Conservation (phyloP, 805 yeast genomes). For the Metschnikowia gruessii region DNA sequence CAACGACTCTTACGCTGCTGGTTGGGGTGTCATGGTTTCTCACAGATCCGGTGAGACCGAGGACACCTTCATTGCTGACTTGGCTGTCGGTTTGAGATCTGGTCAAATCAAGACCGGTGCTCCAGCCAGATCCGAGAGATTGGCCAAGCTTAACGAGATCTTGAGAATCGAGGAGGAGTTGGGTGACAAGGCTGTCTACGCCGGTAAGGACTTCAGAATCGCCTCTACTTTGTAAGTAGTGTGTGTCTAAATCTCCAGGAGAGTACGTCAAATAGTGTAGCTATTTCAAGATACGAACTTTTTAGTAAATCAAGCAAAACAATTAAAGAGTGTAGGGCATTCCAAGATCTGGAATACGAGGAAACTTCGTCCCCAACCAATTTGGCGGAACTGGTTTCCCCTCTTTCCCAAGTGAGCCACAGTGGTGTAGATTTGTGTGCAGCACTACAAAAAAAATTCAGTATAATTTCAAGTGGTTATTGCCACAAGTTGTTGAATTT, state of each 20-base stretch:
- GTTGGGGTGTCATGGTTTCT: conserved; percentile 99
- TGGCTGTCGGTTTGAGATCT: conserved; percentile 94
- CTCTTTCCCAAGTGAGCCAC: too few relatives aligned
- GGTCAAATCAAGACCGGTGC: conserved; percentile 99
- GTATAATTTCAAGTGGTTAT: too few relatives aligned
- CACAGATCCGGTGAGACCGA: conserved; percentile 99
- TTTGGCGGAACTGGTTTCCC: too few relatives aligned
- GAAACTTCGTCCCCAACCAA: too few relatives aligned
- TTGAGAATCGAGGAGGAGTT: conserved; percentile 98
- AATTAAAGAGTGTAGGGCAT: too few relatives aligned
- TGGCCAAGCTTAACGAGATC: conserved; percentile 98
- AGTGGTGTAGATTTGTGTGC: too few relatives aligned
- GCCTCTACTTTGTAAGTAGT: conserved; percentile 38
- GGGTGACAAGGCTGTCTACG: conserved; percentile 95
- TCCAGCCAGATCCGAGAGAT: conserved; percentile 99
- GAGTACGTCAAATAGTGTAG: conserved; percentile 5
- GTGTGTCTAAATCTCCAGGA: background rate
- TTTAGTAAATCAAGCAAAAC: background rate
- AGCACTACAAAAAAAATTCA: too few relatives aligned
- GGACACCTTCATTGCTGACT: conserved; percentile 97
- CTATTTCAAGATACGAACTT: conserved; percentile 11
- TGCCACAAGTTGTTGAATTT: too few relatives aligned
- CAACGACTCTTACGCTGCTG: conserved; percentile 88
- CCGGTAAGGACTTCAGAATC: conserved; percentile 85
- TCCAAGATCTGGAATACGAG: too few relatives aligned